Base-by-base conservation (phyloP, 345 rosid species). In the Geranium brycei region DNA sequence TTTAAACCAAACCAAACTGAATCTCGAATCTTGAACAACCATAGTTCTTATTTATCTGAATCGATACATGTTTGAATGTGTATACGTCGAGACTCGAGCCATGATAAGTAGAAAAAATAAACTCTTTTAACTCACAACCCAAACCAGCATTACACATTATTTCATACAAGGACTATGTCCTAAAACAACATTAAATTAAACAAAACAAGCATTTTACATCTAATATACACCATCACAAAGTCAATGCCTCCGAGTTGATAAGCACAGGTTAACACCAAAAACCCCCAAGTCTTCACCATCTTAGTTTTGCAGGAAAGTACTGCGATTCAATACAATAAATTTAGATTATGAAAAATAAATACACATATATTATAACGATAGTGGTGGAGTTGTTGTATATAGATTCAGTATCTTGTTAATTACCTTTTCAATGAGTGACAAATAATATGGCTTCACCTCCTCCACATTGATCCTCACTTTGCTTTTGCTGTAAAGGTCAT, bases 401-500 rank as follows among this genome's bases (percentile, higher is more conserved):
- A 23, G 2, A 23, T 23, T 23, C n/a, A n/a, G n/a, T n/a, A n/a
- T n/a, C n/a, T n/a, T 1, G 4, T 5, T 13, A n/a, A 2, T 13
- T 56, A 82, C 83, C 79, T 81, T 81, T 2, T 68, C 40, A 35
- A 83, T 73, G 4, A 83, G 85, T 59, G 82, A 75, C 28, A 79
- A 75, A 5, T 81, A 81, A 65, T 79, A 83, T 12, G 88, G 88
- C 69, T 75, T 80, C 38, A 83, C 88, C 57, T 67, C 72, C 28
- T 81, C 83, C 5, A 83, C 83, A 61, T 83, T 80, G 23, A 83
- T 60, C 35, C 66, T 80, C 30, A 79, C 76, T 59, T 72, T 83
- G 79, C 85, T 81, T 80, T 81, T 83, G 79, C 85, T 81, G 62
- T 83, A 83, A 10, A 83, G 85, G 64, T 83, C 88, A 65, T 83